Percentiles rank a stretch among this genome's conserved stretches.
phyloP scores from a whole-genome alignment of 2,329 filamentous ascomycete species.

The Hymenoscyphus fraxineus region DNA sequence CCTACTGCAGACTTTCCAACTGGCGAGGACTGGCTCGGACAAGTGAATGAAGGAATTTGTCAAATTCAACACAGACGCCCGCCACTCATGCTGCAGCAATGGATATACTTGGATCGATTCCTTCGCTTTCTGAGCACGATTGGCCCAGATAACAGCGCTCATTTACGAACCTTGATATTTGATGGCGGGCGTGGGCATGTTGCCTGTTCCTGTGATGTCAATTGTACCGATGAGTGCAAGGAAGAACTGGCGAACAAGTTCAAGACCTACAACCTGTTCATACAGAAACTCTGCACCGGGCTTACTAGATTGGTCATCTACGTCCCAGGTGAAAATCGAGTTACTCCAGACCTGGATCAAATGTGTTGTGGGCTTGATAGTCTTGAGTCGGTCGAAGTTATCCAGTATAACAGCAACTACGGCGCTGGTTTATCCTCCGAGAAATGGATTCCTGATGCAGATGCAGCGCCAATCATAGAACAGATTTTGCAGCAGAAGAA shows the following conservation, averaged over 20 bases:
- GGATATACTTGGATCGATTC: neutral
- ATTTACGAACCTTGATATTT: neutral
- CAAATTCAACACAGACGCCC: neutral
- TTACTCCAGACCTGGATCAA: neutral
- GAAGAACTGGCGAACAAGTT: neutral
- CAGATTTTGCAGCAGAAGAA: neutral
- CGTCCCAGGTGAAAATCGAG: neutral
- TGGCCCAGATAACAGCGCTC: neutral
- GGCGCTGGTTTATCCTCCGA: too few species aligned
- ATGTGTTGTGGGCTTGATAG: neutral
- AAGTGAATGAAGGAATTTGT: neutral
- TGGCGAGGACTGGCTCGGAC: neutral
- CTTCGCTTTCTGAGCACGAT: neutral
- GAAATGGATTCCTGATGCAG: neutral
- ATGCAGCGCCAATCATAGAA: neutral
- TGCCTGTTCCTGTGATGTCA: neutral
- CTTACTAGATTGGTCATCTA: neutral
- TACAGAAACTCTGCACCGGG: neutral
- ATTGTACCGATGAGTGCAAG: neutral
- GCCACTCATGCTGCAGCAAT: neutral
- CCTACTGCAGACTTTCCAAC: neutral
- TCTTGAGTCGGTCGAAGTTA: neutral
- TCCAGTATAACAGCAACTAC: neutral
- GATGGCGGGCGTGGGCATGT: neutral
- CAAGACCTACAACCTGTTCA: neutral